Base-by-base conservation (phyloP, 768 basidiomycete species). In the Dioszegia aurantiaca region DNA sequence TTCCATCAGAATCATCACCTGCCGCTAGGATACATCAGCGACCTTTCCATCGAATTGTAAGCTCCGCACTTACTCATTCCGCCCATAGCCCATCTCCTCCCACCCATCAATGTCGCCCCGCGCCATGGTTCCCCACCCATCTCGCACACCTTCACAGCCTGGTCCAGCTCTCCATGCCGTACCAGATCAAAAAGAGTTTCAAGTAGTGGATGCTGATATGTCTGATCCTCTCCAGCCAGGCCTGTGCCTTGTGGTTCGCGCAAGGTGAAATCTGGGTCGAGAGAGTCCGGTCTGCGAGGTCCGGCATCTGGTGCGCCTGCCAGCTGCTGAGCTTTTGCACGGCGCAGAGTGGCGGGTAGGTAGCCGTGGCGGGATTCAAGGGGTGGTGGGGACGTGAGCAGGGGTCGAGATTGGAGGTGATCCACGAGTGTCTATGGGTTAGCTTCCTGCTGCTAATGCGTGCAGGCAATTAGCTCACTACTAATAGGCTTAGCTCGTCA, bases 111-210 rank as follows among this genome's bases (percentile, higher is more conserved):
- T 55, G 86, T 88, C 1, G 92, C 90, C 2, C 90, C 90, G 23
- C 91, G 82, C 94, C 93, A 97, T 0, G 90, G 87, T 63, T 93
- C 89, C 61, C 90, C 86, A 0, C 87, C 87, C 65, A 84, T 84
- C 63, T 86, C 80, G 70, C 90, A 92, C 17, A 90, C 77, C 31
- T 89, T 86, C 3, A 92, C 80, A 0, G 92, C 94, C 11, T 89
- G 86, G 11, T 88, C 88, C 27, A 94, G 75, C 58, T 86, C 80
- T n/a, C 93, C 93, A 4, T 87, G 86, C 39, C 93, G 85, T 2
- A 97, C 81, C 61, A 87, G 86, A 24, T 85, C 83, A 76, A 88
- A 94, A 21, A 98, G 72, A 0, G 87, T 84, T 63, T 90, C 86
- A 0, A 85, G 78, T 23, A 95, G 76, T 27, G 84, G 83, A 64